phyloP scores from a whole-genome alignment of 2,329 filamentous ascomycete species.

The Trichoderma sp. region DNA sequence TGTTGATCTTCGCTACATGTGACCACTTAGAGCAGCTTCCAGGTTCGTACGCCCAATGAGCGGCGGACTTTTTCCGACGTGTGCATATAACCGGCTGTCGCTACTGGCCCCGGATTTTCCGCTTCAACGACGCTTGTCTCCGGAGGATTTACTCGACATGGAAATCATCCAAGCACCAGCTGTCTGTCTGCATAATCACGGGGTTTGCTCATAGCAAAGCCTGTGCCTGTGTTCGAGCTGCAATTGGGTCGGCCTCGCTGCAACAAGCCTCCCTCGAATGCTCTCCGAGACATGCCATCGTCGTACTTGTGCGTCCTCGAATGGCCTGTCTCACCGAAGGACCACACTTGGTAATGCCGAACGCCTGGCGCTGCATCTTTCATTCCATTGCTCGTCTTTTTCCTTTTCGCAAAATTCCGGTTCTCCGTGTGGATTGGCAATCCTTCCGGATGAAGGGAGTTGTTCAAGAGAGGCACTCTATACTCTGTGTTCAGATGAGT shows the following conservation, averaged over 20 bases:
- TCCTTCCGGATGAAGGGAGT: no score
- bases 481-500: neutral
- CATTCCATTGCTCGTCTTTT: neutral
- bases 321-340: neutral
- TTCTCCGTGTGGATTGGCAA: neutral
- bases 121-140: neutral
- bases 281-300: neutral
- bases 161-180: neutral
- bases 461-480: neutral
- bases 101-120: neutral
- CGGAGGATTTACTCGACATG: neutral
- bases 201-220: neutral
- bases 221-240: neutral
- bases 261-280: neutral
- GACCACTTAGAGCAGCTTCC: neutral
- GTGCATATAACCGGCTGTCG: neutral
- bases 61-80: neutral
- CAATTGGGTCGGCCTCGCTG: neutral
- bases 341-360: neutral
- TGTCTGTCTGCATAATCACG: neutral
- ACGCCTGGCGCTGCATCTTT: neutral
- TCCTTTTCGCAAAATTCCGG: neutral
- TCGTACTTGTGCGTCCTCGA: no score
- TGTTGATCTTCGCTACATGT: neutral
- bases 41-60: neutral